Percentiles rank a stretch among this genome's conserved stretches.
Conservation (phyloP, 1,284 basidiomycete species). For the Rhodotorula sp. region DNA sequence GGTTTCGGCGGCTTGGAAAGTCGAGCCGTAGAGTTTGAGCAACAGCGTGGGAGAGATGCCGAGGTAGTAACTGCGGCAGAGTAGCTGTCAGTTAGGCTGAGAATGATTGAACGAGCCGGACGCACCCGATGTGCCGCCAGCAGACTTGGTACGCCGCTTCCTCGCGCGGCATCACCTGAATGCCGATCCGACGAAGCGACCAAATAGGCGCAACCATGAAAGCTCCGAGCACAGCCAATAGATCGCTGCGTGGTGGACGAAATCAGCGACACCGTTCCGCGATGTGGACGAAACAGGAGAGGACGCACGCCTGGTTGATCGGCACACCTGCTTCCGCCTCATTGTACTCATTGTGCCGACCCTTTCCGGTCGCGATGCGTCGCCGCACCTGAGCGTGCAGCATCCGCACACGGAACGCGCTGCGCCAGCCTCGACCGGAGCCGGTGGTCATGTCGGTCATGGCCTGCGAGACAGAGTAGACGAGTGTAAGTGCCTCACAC, state of each 20-base stretch:
- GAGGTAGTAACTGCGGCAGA: constrained; percentile 35
- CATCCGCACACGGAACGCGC: constrained; percentile 39
- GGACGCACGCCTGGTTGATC: constrained; percentile 42
- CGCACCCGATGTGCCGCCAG: constrained; percentile 43
- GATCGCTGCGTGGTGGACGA: constrained; percentile 23
- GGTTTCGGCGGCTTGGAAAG: constrained; percentile 29
- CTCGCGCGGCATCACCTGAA: constrained; percentile 28
- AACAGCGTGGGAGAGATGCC: constrained; percentile 39
- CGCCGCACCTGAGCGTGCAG: constrained; percentile 42
- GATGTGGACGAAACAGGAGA: not conserved
- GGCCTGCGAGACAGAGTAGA: constrained; percentile 14
- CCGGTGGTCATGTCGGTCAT: constrained; percentile 42
- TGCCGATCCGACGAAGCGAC: constrained; percentile 35
- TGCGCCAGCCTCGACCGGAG: constrained; percentile 36
- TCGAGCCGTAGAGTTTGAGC: constrained; percentile 17
- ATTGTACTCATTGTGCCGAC: constrained; percentile 35
- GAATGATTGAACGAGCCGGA: no score
- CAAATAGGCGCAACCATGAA: constrained; percentile 44
- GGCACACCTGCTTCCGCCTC: constrained; percentile 35
- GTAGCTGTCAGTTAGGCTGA: not conserved
- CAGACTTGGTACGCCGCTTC: constrained; percentile 31
- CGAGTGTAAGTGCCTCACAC: not conserved
- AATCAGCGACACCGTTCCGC: not conserved
- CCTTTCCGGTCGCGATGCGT: constrained; percentile 32
- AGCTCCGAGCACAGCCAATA: constrained; percentile 39